A percentile compares a stretch with the other conserved stretches of the same genome.
Evolutionary conservation across 768 basidiomycete genomes (phyloP).

Genomic region (Fomitopsis serialis): DNA sequence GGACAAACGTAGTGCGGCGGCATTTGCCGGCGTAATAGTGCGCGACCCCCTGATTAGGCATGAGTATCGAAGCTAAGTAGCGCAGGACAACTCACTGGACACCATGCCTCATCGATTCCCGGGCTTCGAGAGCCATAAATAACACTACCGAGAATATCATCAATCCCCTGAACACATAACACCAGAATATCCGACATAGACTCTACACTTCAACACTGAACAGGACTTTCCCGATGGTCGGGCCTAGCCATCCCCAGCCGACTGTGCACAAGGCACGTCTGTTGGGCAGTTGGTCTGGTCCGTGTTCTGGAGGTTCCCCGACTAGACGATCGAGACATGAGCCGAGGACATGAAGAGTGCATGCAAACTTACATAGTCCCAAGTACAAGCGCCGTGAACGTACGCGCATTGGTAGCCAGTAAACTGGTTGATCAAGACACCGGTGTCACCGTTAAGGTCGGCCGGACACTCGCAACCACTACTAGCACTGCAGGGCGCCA

Average conservation of each 20-base stretch:
- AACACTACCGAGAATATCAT: no score
- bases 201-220: no score
- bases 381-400: constrained; percentile 11
- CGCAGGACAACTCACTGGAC: no score
- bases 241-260: background rate
- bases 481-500: constrained; percentile 3
- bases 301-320: constrained; percentile 11
- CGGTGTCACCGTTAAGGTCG: constrained; percentile 9
- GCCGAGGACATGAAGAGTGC: background rate
- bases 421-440: constrained; percentile 12
- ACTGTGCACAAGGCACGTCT: background rate
- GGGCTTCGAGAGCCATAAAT: no score
- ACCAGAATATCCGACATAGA: background rate
- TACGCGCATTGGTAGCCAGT: constrained; percentile 14
- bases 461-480: constrained; percentile 8
- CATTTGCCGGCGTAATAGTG: no score
- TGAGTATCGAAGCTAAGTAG: no score
- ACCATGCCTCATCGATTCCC: no score
- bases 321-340: background rate
- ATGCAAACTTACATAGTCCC: constrained; percentile 4
- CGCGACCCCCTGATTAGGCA: no score
- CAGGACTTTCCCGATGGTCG: no score
- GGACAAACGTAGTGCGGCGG: no score
- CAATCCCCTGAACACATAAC: background rate
- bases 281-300: constrained; percentile 16